A percentile compares a stretch with the other conserved stretches of the same genome.
These are phyloP conservation scores for Blastomyces emzantsi DNA, from an alignment of 2,329 filamentous ascomycete species.

Conservation along the genomic window DNA sequence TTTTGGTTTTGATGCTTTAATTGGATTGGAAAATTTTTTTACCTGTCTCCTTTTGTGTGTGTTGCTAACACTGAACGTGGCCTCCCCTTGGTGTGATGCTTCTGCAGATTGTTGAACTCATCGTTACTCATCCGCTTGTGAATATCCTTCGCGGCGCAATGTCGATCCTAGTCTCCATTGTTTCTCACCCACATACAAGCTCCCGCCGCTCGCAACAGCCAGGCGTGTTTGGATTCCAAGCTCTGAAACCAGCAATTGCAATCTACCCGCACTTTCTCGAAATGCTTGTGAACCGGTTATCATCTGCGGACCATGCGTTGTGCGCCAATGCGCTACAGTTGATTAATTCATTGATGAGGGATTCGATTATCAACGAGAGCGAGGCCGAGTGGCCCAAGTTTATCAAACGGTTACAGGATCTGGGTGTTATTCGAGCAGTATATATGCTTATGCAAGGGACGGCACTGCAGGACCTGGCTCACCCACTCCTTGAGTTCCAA, in stretches of 20 bases:
- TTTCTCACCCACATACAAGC: slow-evolving; percentile 67
- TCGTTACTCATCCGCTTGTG: slow-evolving; percentile 90
- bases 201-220: slow-evolving; percentile 42
- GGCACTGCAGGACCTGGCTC: slow-evolving; percentile 78
- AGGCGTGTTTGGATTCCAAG: slow-evolving; percentile 74
- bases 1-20: background rate
- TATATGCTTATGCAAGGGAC: slow-evolving; percentile 93
- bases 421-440: slow-evolving; percentile 86
- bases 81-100: background rate
- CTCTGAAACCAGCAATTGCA: slow-evolving; percentile 82
- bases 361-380: slow-evolving; percentile 69
- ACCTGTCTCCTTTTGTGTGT: background rate
- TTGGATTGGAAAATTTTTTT: background rate
- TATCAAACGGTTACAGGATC: slow-evolving; percentile 84
- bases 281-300: slow-evolving; percentile 81
- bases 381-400: slow-evolving; percentile 90
- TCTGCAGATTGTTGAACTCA: slow-evolving; percentile 68
- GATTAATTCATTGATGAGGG: slow-evolving; percentile 89
- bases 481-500: slow-evolving; percentile 89
- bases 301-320: slow-evolving; percentile 87
- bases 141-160: slow-evolving; percentile 96
- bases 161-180: slow-evolving; percentile 89
- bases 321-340: slow-evolving; percentile 93
- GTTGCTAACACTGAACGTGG: background rate
- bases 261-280: slow-evolving; percentile 91